Conservation (phyloP, 2,329 filamentous ascomycete genomes). For the Phoma sp. region DNA sequence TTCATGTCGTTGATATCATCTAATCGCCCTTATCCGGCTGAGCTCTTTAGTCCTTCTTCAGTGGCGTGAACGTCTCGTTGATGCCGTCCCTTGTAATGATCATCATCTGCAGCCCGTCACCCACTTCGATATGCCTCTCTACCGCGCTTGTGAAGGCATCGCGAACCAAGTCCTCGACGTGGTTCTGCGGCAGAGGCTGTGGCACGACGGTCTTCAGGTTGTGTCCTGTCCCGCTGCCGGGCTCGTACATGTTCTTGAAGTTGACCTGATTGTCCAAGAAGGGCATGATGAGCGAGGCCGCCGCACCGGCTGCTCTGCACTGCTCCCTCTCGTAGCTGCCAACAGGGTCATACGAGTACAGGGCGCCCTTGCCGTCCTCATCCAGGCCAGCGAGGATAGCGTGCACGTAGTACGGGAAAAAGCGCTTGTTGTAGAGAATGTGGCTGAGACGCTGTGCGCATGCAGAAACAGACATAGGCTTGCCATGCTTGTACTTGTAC, state of each 20-base stretch:
- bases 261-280: slow-evolving; percentile 99
- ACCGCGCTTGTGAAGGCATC: slow-evolving; percentile 98
- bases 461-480: slow-evolving; percentile 91
- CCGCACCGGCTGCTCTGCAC: slow-evolving; percentile 90
- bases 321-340: slow-evolving; percentile 97
- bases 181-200: slow-evolving; percentile 71
- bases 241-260: slow-evolving; percentile 97
- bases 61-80: slow-evolving; percentile 78
- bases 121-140: slow-evolving; percentile 98
- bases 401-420: slow-evolving; percentile 98
- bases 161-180: slow-evolving; percentile 87
- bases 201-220: slow-evolving; percentile 73
- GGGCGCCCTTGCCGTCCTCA: slow-evolving; percentile 89
- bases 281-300: slow-evolving; percentile 94
- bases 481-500: slow-evolving; percentile 98
- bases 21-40: slow-evolving; percentile 32
- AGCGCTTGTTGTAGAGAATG: slow-evolving; percentile 95
- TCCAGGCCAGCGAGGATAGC: slow-evolving; percentile 94
- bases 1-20: slow-evolving; percentile 49
- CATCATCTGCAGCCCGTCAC: slow-evolving; percentile 94
- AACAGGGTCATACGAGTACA: slow-evolving; percentile 98
- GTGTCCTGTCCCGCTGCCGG: slow-evolving; percentile 83
- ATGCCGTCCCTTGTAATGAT: slow-evolving; percentile 88
- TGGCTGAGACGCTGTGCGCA: slow-evolving; percentile 95
- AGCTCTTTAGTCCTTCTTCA: slow-evolving; percentile 67